phyloP scores from a whole-genome alignment of 371 early-diverging fungal species.

The Rhizopus stolonifer region DNA sequence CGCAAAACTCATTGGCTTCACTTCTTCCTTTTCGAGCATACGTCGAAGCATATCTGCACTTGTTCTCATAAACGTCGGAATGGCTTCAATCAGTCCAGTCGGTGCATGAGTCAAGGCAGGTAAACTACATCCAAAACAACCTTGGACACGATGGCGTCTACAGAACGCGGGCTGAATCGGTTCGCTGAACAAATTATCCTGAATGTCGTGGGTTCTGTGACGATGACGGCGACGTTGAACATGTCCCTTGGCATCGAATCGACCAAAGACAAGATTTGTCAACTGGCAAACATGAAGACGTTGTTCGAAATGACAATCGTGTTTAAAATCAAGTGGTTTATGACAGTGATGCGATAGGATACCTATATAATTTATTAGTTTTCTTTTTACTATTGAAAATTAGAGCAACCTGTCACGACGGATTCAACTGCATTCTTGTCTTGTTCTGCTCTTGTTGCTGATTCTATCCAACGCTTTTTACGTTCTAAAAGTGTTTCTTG shows the following conservation, averaged over 20 bases:
- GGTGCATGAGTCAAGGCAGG: slow-evolving; percentile 4
- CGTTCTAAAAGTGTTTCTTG: slow-evolving; percentile 24
- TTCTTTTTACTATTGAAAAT: background rate
- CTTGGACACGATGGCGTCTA: slow-evolving; percentile 21
- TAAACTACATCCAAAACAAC: background rate
- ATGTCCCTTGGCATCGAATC: slow-evolving; percentile 42
- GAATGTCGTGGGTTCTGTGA: slow-evolving; percentile 8
- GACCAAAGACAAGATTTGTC: slow-evolving; percentile 60
- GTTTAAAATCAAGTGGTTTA: slow-evolving; percentile 37
- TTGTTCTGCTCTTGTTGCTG: slow-evolving; percentile 46
- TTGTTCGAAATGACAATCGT: slow-evolving; percentile 53
- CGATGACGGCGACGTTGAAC: slow-evolving; percentile 24
- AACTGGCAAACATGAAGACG: slow-evolving; percentile 60
- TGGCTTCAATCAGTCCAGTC: slow-evolving; percentile 51
- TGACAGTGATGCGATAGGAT: slow-evolving; percentile 49
- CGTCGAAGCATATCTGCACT: slow-evolving; percentile 54
- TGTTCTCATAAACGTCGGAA: slow-evolving; percentile 57
- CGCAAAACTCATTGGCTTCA: slow-evolving; percentile 37
- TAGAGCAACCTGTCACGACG: slow-evolving; percentile 39
- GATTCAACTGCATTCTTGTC: slow-evolving; percentile 55
- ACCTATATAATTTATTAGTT: background rate
- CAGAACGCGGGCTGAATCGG: slow-evolving; percentile 31
- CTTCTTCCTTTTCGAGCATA: slow-evolving; percentile 31
- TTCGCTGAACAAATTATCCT: slow-evolving; percentile 12
- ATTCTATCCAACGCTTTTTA: slow-evolving; percentile 41